phyloP scores from a whole-genome alignment of 768 basidiomycete species.

The Lactarius vividus region DNA sequence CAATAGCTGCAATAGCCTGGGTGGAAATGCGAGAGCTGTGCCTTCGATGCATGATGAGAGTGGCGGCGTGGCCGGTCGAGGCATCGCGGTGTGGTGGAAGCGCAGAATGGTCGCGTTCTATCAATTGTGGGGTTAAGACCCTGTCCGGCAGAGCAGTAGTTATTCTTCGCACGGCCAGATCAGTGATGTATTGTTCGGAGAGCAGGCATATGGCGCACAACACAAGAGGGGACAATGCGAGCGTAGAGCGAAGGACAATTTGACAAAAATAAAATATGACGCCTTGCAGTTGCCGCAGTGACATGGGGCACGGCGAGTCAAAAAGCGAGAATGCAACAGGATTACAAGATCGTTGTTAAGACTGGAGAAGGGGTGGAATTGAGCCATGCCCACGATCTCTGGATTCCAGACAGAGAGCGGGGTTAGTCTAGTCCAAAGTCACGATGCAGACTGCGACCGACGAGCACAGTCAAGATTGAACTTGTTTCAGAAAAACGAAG shows the following conservation, averaged over 20 bases:
- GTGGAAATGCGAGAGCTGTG: slow-evolving; percentile 2
- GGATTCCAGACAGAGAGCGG: not conserved
- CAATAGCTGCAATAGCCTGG: slow-evolving; percentile 9
- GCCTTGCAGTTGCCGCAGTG: not conserved
- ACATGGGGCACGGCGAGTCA: slow-evolving; percentile 18
- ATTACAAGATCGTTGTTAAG: not conserved
- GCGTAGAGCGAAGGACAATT: not conserved
- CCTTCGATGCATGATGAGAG: not conserved
- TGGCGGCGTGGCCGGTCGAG: not conserved
- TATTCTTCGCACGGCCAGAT: not conserved
- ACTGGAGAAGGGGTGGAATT: not conserved
- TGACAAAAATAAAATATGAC: not conserved
- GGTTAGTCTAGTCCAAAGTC: slow-evolving; percentile 3
- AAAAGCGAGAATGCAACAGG: not conserved
- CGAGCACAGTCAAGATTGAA: not conserved
- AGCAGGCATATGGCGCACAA: slow-evolving; percentile 4
- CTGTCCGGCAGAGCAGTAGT: not conserved
- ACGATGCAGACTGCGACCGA: not conserved
- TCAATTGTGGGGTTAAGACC: not conserved
- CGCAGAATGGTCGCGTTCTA: not conserved
- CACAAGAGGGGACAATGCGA: slow-evolving; percentile 4
- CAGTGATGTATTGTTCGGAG: not conserved
- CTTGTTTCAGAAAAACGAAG: not conserved
- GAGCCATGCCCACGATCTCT: not conserved
- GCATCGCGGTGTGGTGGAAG: no score